Base-by-base conservation (phyloP, 2,329 filamentous ascomycete genomes). In the Atkinsonella texensis region DNA sequence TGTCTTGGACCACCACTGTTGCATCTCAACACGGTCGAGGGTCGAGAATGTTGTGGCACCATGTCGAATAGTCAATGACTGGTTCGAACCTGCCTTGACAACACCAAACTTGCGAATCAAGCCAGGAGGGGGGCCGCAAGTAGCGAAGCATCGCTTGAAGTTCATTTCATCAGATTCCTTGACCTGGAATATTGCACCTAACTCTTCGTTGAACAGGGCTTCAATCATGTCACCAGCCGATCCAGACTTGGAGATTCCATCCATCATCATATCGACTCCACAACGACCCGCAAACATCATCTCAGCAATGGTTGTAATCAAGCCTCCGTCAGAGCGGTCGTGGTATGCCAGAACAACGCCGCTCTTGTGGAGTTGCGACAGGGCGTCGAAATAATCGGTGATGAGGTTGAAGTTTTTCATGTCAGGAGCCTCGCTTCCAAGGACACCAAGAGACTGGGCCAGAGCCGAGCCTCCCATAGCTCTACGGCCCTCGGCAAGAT, bases 231-330 rank as follows among this genome's bases (percentile, higher is more conserved):
- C 73, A 1, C 82, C 75, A 45, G 80, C 72, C 10, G 77, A 76
- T 43, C 83, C 75, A 23, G 80, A 81, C 54, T 80, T 81, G 31
- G 78, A 70, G 40, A 89, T 74, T 51, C 78, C 79, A 63, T 96
- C 90, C 52, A 96, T 74, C 75, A 87, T 85, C 54, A 97, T 75
- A 59, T 94, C 87, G 32, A 89, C 78, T 55, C 91, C 93, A 62
- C 87, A 94, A 52, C 90, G 85, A 31, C 93, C 93, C 33, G 93
- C 91, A 65, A 97, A 97, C 81, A 95, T 94, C 93, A 97, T 97
- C 70, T 98, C 93, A 2, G 84, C 87, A 35, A 97, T 71, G 6
- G 91, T 90, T 1, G 91, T 93, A 64, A 97, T 80, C 10, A 97
- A 74, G 62, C 93, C 93, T 66, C 91, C 93, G 65, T 97, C 91